Base-by-base conservation (phyloP, 2,329 filamentous ascomycete species). In the Neurospora crassa region DNA sequence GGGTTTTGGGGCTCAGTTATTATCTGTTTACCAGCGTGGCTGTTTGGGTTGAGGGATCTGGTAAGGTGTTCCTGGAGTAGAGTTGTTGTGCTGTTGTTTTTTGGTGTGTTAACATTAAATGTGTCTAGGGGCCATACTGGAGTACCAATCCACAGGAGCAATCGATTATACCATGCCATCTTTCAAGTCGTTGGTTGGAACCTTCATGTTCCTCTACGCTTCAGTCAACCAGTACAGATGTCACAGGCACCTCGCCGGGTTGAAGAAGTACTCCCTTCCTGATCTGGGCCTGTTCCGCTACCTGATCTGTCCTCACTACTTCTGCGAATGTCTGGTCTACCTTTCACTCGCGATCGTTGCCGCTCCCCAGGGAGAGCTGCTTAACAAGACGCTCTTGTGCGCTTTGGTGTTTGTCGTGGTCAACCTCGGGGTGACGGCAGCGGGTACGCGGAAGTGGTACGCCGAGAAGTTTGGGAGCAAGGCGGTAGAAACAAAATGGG, bases 251-350 rank as follows among this genome's bases (percentile, higher is more conserved):
- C 86, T 96, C 24, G 88, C 90, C 59, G 86, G 87, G 47, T 82
- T 96, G 72, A 88, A 89, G 78, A 95, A 94, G 78, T 98, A 99
- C 81, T 92, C 91, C 12, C 84, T 98, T 34, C 95, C 95, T 0
- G 83, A 86, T 2, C 86, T 91, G 72, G 90, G 90, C 2, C 82
- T 91, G 71, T 99, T 98, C 80, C 84, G 84, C 67, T 84, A 85
- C 71, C 80, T 96, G 29, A 82, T 97, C 47, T 96, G 92, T 76
- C 94, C 96, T 20, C 96, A 99, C 81, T 99, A 98, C 80, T 92
- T 92, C 3, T 93, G 91, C 77, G 96, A 98, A 82, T 94, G 92
- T 78, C 79, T 91, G 53, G 88, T 97, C 72, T 98, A 99, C 79
- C 78, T 94, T 24, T 87, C 91, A n/a, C 82, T 99, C 74, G 87